Percentiles rank a stretch among this genome's conserved stretches.
Evolutionary conservation across 108 stramenopile species (phyloP).

Genomic region (Pseudonitzschia pungens): DNA sequence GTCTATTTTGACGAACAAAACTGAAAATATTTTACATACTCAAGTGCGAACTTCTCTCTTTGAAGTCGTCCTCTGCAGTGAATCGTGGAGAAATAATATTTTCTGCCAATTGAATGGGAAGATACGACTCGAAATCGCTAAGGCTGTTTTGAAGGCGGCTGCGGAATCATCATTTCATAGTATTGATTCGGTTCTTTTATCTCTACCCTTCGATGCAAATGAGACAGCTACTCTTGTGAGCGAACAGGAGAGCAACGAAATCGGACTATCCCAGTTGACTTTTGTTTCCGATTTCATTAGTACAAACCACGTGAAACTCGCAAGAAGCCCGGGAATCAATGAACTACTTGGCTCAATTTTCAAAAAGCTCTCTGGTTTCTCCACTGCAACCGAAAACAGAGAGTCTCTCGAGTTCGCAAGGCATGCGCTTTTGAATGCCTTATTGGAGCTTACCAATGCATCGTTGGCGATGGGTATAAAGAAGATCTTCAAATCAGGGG

Average conservation of each 20-base stretch:
- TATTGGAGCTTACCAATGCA: slow-evolving; percentile 16
- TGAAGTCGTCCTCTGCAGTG: slow-evolving; percentile 49
- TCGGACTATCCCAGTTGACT: slow-evolving; percentile 43
- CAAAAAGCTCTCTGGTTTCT: slow-evolving; percentile 20
- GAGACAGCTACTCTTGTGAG: slow-evolving; percentile 53
- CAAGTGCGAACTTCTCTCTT: slow-evolving; percentile 34
- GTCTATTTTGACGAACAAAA: slow-evolving; percentile 29
- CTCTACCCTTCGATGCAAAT: slow-evolving; percentile 56
- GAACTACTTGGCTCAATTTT: slow-evolving; percentile 28
- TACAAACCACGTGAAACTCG: slow-evolving; percentile 35
- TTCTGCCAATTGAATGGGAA: slow-evolving; percentile 48
- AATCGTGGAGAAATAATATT: slow-evolving; percentile 67
- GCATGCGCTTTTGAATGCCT: slow-evolving; percentile 18
- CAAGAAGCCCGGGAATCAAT: neutral
- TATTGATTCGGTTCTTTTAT: slow-evolving; percentile 49
- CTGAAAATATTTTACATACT: slow-evolving; percentile 1
- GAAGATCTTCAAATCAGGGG: slow-evolving; percentile 20
- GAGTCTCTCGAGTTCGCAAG: slow-evolving; percentile 32
- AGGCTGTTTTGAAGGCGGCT: slow-evolving; percentile 41
- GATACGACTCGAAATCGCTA: slow-evolving; percentile 27
- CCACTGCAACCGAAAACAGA: slow-evolving; percentile 11
- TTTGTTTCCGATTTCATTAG: slow-evolving; percentile 58
- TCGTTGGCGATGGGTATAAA: slow-evolving; percentile 2
- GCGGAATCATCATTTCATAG: slow-evolving; percentile 27
- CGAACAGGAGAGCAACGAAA: slow-evolving; percentile 20